These are phyloP conservation scores for Suillus luteus DNA, from an alignment of 768 basidiomycete species.

Conservation along the genomic window DNA sequence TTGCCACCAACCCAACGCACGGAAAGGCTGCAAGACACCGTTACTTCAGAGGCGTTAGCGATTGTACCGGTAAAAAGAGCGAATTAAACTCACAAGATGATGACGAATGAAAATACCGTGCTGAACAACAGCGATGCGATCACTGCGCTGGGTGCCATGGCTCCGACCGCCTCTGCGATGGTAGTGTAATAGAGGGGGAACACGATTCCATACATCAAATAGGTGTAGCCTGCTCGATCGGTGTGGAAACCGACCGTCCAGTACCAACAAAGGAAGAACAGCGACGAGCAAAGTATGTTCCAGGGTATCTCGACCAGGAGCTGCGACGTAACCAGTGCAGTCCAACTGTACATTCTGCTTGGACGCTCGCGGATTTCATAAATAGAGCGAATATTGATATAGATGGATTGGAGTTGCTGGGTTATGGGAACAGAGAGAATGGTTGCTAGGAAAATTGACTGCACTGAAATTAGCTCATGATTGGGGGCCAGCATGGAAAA, in stretches of 20 bases:
- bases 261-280: conserved; percentile 52
- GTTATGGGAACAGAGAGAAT: conserved; percentile 47
- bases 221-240: conserved; percentile 42
- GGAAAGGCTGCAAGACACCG: conserved; percentile 50
- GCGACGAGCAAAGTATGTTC: conserved; percentile 41
- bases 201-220: conserved; percentile 38
- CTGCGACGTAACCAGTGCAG: conserved; percentile 55
- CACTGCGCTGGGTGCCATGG: conserved; percentile 42
- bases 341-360: conserved; percentile 65
- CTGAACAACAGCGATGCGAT: conserved; percentile 43
- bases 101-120: conserved; percentile 41
- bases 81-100: conserved; percentile 41
- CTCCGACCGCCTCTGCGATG: conserved; percentile 42
- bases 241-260: conserved; percentile 45
- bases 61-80: neutral
- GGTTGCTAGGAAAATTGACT: conserved; percentile 55
- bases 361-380: conserved; percentile 68
- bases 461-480: neutral
- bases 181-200: conserved; percentile 49
- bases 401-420: conserved; percentile 62
- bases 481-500: neutral
- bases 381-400: conserved; percentile 53
- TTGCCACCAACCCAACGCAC: conserved; percentile 36
- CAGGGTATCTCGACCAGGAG: conserved; percentile 49
- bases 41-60: conserved; percentile 31